Conservation (phyloP, 2,329 filamentous ascomycete genomes). For the Neurospora sp. region DNA sequence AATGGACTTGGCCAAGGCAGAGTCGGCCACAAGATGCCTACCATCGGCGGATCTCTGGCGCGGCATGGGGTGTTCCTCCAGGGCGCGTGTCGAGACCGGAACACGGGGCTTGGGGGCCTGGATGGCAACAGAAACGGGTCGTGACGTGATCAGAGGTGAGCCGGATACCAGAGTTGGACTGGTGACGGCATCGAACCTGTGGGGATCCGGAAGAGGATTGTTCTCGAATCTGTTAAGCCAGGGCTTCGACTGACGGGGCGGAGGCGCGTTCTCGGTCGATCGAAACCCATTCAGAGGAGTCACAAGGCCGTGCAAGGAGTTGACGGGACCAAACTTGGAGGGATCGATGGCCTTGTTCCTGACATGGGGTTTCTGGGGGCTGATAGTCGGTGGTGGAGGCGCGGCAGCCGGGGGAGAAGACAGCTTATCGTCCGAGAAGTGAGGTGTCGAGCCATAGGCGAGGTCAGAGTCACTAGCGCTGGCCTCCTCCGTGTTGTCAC, state of each 20-base stretch:
- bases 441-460: conserved; percentile 30
- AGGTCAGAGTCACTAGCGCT: conserved; percentile 30
- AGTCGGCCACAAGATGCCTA: conserved; percentile 6
- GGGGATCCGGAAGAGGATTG: conserved; percentile 38
- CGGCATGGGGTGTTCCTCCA: conserved; percentile 37
- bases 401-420: conserved; percentile 17
- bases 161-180: conserved; percentile 39
- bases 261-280: conserved; percentile 19
- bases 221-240: conserved; percentile 1
- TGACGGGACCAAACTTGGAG: conserved; percentile 47
- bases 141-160: conserved; percentile 27
- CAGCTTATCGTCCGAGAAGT: conserved; percentile 17
- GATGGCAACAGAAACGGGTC: conserved; percentile 57
- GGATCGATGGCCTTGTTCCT: conserved; percentile 48
- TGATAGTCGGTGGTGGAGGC: conserved; percentile 21
- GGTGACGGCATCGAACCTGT: conserved; percentile 47
- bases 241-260: conserved; percentile 16
- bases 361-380: conserved; percentile 17
- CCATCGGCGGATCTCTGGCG: conserved; percentile 22
- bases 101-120: conserved; percentile 76
- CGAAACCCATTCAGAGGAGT: conserved; percentile 46
- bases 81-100: conserved; percentile 61
- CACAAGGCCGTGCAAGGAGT: conserved; percentile 49
- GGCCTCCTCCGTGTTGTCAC: conserved; percentile 29
- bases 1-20: conserved; percentile 6